Evolutionary conservation across 139 green algal species (phyloP), one percentile per base, ranked within the genome.

Genomic region (Micromonas pusilla): DNA sequence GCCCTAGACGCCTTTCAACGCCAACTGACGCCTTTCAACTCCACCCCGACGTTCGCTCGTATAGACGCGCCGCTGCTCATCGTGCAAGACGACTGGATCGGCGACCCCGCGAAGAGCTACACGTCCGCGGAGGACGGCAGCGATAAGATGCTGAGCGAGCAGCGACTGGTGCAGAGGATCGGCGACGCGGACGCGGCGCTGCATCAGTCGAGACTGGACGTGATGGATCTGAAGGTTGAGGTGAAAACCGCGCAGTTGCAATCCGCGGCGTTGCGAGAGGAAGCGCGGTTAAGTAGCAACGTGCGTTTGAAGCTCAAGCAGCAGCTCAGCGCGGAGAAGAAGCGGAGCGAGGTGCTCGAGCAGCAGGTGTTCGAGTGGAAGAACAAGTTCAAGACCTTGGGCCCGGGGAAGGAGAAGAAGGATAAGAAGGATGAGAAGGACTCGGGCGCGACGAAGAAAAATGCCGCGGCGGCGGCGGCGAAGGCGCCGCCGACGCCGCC

Each of bases 31-130:
- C n/a, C n/a, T n/a, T n/a, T n/a, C n/a, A n/a, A n/a, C n/a, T n/a
- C n/a, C n/a, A n/a, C n/a, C n/a, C n/a, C n/a, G n/a, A n/a, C n/a
- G n/a, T n/a, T n/a, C n/a, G n/a, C n/a, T n/a, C n/a, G n/a, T n/a
- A n/a, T n/a, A n/a, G n/a, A n/a, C n/a, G n/a, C n/a, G 16, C 72
- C 72, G 3, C 19, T 20, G 23, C 33, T 78, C 25, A 34, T 36
- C 16, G 52, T 78, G 31, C 34, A 78, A 19, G 72, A 78, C 33
- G 19, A 19, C 0, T 78, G 72, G 72, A 78, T 31, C 54, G 72
- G 72, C 21, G 33, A 78, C 52, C 72, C 72, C 5, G 39, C 60
- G 45, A 37, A 71, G 53, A 2, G 45, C 2, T 45, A 26, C 3
- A 68, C 62, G 4, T 78, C 26, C 9, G 16, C 26, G 39, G 33